Base-by-base conservation (phyloP, 306 rosid species). In the Medicago arabica region DNA sequence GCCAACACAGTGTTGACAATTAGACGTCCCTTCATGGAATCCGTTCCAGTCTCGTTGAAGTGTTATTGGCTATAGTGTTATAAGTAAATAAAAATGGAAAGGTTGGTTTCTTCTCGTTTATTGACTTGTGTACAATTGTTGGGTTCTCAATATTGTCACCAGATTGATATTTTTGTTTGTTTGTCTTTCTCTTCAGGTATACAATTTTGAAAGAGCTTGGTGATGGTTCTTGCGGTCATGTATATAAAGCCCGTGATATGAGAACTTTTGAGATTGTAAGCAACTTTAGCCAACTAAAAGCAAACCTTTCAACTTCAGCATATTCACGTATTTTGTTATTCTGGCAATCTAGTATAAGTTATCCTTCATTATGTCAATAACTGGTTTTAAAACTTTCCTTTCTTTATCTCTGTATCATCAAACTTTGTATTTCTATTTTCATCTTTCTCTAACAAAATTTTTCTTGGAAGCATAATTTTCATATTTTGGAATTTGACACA, bases 171-270 rank as follows among this genome's bases (percentile, higher is more conserved):
- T 44, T 50, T 72, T 68, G 57, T 11, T 63, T 34, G n/a, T 55
- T 10, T 74, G 40, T 57, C 50, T 58, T 80, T 54, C 50, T 28
- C 18, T 71, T 72, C 38, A 92, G 97, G 65, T 92, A 92, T 68
- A 88, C 84, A 84, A 80, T 88, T 86, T 87, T 89, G 93, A 87
- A 78, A 74, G 96, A 92, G 86, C 96, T 89, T 72, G 97, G 97
- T 71, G 91, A 92, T 84, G 97, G 97, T 63, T 89, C 97, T 53
- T 92, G 97, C 44, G 96, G 97, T 68, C 86, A 87, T 87, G 97
- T 92, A 75, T 92, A 92, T 84, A 92, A 88, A 84, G 96, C 97
- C 78, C 78, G 80, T 31, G 96, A 92, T 72, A 36, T 75, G 86
- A 86, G 60, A 78, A 89, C 91, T 51, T 51, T 80, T 31, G 97